phyloP scores from a whole-genome alignment of 2,329 filamentous ascomycete genomes.

The Neoarthrinium moseri region DNA sequence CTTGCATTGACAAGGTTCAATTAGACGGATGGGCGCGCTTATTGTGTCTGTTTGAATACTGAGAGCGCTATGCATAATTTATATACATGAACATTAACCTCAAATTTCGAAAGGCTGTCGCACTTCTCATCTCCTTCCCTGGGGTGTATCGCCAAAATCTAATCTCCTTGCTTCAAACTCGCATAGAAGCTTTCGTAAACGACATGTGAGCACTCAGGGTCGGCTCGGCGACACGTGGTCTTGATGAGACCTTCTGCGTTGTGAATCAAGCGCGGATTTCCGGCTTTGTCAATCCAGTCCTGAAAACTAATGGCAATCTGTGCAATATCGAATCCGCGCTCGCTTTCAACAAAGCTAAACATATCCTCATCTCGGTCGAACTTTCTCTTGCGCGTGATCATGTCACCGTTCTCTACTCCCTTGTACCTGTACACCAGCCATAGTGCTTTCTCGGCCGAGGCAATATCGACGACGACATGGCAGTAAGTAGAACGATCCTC shows the following conservation, averaged over 20 bases:
- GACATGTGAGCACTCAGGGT: not conserved
- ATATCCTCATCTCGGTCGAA: slow-evolving; percentile 3
- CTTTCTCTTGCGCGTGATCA: not conserved
- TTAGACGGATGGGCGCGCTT: too few relatives aligned
- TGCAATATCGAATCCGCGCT: not conserved
- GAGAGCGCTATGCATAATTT: too few relatives aligned
- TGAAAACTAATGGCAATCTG: not conserved
- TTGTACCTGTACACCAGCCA: slow-evolving; percentile 4
- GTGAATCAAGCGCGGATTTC: not conserved
- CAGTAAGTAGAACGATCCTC: not conserved
- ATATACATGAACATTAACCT: too few relatives aligned
- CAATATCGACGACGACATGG: not conserved
- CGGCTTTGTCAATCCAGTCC: not conserved
- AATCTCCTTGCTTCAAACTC: not conserved
- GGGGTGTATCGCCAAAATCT: not conserved
- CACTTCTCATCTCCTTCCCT: too few relatives aligned
- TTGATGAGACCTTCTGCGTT: slow-evolving; percentile 1
- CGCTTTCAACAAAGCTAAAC: not conserved
- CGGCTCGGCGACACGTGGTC: not conserved
- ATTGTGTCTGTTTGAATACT: too few relatives aligned
- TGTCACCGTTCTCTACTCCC: not conserved
- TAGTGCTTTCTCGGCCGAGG: not conserved
- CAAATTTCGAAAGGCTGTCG: too few relatives aligned
- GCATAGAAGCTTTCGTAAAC: not conserved
- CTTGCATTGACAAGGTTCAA: too few relatives aligned